Evolutionary conservation across 768 basidiomycete genomes (phyloP), one percentile per base, ranked within the genome.

Genomic region (Postia placenta): DNA sequence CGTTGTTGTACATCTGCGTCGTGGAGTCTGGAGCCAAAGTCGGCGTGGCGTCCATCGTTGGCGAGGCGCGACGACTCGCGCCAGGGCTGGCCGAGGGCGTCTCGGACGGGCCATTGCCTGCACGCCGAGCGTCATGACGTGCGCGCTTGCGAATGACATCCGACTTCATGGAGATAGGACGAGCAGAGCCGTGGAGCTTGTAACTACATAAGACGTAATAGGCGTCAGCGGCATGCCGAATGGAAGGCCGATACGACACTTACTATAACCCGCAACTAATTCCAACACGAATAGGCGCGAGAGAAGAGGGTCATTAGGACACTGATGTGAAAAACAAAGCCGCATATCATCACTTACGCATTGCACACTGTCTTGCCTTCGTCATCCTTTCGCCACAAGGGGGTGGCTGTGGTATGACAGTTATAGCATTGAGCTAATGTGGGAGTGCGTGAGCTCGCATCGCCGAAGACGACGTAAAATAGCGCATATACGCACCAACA

Each of bases 291-390:
- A 26, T 39, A 44, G 45, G 51, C 4, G 17, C 42, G 42, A 27
- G 9, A 45, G 12, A 14, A 45, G 44, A 46, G 36, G 28, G 27
- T 36, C 17, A 26, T 4, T 33, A 7, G 15, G 30, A 15, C 30
- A 15, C 30, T 15, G 30, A 7, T 33, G 30, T 15, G 30, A 15
- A 33, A n/a, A 35, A 23, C 45, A 19, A 45, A 39, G 40, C 26
- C 22, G 11, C 35, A 42, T 25, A 40, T 41, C 30, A 33, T 38
- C 23, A 79, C 85, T 66, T 64, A 91, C 85, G 90, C 89, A 59
- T 92, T 92, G 71, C 90, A 92, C 35, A 92, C 87, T 0, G 89
- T 92, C 72, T 88, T 88, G 47, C 89, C 89, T 67, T 91, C 90
- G 57, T 91, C 88, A 57, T 92, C 90, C 67, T 92, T 92, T 54